Evolutionary conservation across 192 early-diverging fungal species (phyloP).

Genomic region (Backusella tuberculispora): DNA sequence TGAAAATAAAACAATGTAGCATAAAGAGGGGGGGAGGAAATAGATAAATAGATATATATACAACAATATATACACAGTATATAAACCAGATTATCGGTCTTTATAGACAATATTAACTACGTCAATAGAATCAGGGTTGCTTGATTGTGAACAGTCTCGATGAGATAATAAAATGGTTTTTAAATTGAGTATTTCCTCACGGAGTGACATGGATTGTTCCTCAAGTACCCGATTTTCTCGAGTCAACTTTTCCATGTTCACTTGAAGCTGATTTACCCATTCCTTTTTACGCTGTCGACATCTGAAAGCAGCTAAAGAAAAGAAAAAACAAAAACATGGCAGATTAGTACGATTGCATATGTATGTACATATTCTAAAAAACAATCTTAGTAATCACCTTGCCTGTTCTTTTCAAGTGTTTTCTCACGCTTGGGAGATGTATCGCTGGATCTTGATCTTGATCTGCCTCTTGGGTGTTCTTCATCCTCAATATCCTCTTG

Average conservation of each 20-base stretch:
- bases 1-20: too few species aligned
- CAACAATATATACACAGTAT: too few species aligned
- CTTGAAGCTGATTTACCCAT: constrained; percentile 11
- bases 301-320: constrained; percentile 35
- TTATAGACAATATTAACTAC: background rate
- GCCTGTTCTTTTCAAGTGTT: constrained; percentile 3
- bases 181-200: constrained; percentile 17
- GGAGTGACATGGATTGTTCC: background rate
- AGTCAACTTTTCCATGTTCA: background rate
- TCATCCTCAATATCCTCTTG: background rate
- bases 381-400: background rate
- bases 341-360: background rate
- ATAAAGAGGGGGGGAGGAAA: too few species aligned
- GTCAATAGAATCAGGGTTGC: background rate
- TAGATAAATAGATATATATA: too few species aligned
- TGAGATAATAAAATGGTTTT: constrained; percentile 16
- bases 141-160: constrained; percentile 7
- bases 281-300: constrained; percentile 18
- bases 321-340: background rate
- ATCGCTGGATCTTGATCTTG: background rate
- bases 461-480: background rate
- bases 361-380: background rate
- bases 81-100: background rate
- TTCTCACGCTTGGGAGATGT: background rate
- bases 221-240: background rate